These are phyloP conservation scores for Margaritispora aquatica DNA, from an alignment of 495 filamentous ascomycete species.

Conservation along the genomic window DNA sequence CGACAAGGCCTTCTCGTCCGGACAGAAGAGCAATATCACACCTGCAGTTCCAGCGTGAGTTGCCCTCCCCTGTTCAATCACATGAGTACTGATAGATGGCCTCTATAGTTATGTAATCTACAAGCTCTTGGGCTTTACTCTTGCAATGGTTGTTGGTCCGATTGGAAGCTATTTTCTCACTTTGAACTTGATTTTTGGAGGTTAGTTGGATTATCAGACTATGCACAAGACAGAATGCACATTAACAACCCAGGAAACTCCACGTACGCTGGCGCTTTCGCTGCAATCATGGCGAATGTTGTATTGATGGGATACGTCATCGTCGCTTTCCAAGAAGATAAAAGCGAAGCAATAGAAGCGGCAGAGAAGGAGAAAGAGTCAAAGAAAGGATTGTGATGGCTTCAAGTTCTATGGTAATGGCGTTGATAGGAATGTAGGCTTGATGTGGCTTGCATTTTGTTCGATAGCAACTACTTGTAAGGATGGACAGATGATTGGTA, in stretches of 20 bases:
- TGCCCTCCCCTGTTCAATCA: constrained; percentile 7
- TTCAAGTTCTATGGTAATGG: neutral
- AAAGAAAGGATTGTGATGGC: neutral
- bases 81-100: constrained; percentile 2
- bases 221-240: constrained; percentile 1
- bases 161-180: constrained; percentile 84
- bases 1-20: constrained; percentile 27
- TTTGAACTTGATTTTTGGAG: constrained; percentile 67
- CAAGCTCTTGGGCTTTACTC: constrained; percentile 83
- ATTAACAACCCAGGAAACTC: constrained; percentile 58
- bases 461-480: no score
- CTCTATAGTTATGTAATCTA: constrained; percentile 68
- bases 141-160: constrained; percentile 82
- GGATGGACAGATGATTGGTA: no score
- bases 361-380: constrained; percentile 34
- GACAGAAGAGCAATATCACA: constrained; percentile 43
- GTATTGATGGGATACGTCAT: constrained; percentile 87
- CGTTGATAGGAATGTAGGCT: neutral
- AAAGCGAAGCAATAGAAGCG: constrained; percentile 43
- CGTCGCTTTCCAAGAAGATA: constrained; percentile 88
- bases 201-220: constrained; percentile 39
- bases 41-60: constrained; percentile 70
- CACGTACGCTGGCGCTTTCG: constrained; percentile 76
- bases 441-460: no score
- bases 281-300: constrained; percentile 85